Base-by-base conservation (phyloP, 2,329 filamentous ascomycete genomes). In the Dactylellina cionopaga region DNA sequence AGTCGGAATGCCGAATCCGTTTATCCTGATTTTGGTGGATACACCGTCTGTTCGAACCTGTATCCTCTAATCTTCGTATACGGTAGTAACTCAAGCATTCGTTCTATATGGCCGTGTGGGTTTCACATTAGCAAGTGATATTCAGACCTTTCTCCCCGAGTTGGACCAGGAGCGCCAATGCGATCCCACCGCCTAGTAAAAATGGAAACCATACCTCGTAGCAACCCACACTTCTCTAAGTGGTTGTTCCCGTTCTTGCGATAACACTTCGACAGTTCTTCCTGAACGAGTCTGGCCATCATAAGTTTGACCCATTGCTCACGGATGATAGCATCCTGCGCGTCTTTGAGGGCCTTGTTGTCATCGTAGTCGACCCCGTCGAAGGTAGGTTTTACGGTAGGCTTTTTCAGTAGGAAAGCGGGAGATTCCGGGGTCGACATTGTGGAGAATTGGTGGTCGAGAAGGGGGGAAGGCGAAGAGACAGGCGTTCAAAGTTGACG, bases 231-330 rank as follows among this genome's bases (percentile, higher is more conserved):
- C 83, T 94, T 95, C 85, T 94, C 91, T 80, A 95, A 82, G 80
- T 95, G 91, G 81, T 95, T 95, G 76, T 93, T 90, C 64, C 91
- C 92, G 82, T 95, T 90, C 76, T 87, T 85, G 81, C 88, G 87
- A 82, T 95, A 95, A 84, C 91, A 95, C 83, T 92, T 94, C 81
- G 89, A 86, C 83, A 95, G 84, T 84, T 95, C 91, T 80, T 94
- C 90, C 75, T 90, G 84, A 62, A 95, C 90, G 75, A 95, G 83
- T 74, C 91, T 85, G 66, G 90, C 90, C 91, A 93, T 95, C 91
- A 95, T 95, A 80, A 89, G 89, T 80, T 88, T 88, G 71, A 95
- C 90, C 92, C 92, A 95, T 83, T 95, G 91, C 83, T 95, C 91
- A 75, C 91, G 86, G 77, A 95, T 87, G 65, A 95, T 86, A 75